Evolutionary conservation across 2,329 filamentous ascomycete species (phyloP).

Genomic region (Epichloe scottii): DNA sequence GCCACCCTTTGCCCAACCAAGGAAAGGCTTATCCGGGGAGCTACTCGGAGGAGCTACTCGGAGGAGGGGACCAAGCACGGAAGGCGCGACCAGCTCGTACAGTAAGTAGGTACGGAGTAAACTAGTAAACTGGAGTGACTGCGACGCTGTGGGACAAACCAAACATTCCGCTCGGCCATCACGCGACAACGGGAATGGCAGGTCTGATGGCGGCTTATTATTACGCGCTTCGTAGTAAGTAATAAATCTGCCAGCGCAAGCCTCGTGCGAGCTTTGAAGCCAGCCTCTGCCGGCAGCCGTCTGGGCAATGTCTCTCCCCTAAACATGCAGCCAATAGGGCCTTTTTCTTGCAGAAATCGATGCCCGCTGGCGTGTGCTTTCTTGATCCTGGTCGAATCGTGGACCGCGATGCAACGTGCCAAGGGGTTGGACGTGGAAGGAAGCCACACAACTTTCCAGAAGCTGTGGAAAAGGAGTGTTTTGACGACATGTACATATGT

Average conservation of each 20-base stretch:
- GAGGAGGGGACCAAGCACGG: not conserved
- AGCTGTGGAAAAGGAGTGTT: not conserved
- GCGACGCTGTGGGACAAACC: too few relatives aligned
- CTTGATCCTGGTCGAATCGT: not conserved
- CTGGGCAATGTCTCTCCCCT: slow-evolving; percentile 1
- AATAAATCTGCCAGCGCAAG: not conserved
- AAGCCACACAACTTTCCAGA: slow-evolving; percentile 1
- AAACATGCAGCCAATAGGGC: not conserved
- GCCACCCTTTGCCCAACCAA: too few relatives aligned
- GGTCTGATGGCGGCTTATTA: not conserved
- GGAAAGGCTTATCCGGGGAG: too few relatives aligned
- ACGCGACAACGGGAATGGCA: too few relatives aligned
- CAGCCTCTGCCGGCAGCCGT: slow-evolving; percentile 1
- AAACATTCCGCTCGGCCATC: too few relatives aligned
- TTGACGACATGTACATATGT: not conserved
- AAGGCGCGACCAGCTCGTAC: not conserved
- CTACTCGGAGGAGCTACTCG: not conserved
- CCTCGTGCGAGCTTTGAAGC: not conserved
- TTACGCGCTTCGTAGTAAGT: too few relatives aligned
- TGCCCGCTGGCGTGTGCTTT: not conserved
- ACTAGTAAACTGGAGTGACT: not conserved
- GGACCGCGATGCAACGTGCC: not conserved
- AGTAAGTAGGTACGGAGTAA: not conserved
- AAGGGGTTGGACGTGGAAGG: not conserved
- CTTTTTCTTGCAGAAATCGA: not conserved